Evolutionary conservation across 2,329 filamentous ascomycete species (phyloP).

Genomic region (Atkinsonella hypoxylon): DNA sequence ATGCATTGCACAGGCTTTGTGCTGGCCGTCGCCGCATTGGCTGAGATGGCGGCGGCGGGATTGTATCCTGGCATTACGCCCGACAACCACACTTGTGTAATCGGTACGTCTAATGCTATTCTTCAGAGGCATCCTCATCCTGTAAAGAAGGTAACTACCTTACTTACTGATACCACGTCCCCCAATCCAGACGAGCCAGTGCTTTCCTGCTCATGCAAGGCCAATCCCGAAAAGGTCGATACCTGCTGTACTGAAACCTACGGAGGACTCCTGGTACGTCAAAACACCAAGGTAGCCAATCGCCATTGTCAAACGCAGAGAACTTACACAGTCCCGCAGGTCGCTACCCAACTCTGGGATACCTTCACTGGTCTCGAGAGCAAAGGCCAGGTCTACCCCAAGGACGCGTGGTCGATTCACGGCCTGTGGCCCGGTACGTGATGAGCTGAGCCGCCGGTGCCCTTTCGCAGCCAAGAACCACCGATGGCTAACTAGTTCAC

Average conservation of each 20-base stretch:
- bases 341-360: conserved; percentile 53
- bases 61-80: conserved; percentile 32
- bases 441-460: too few relatives aligned
- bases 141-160: too few relatives aligned
- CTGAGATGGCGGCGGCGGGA: conserved; percentile 18
- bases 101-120: conserved; percentile 23
- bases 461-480: too few relatives aligned
- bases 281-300: too few relatives aligned
- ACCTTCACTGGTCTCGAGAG: conserved; percentile 49
- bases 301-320: too few relatives aligned
- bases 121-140: too few relatives aligned
- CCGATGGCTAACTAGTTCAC: too few relatives aligned
- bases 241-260: conserved; percentile 55
- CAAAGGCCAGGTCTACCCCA: conserved; percentile 45
- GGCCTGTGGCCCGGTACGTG: conserved; percentile 40
- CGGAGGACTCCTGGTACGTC: conserved; percentile 42
- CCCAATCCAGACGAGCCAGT: conserved; percentile 10
- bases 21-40: neutral
- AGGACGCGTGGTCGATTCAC: conserved; percentile 46
- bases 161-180: too few relatives aligned
- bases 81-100: conserved; percentile 44
- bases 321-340: too few relatives aligned
- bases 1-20: conserved; percentile 1
- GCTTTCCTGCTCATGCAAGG: conserved; percentile 37
- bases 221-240: conserved; percentile 35